Base-by-base conservation (phyloP, 148 eudicot species). In the Silene conica region DNA sequence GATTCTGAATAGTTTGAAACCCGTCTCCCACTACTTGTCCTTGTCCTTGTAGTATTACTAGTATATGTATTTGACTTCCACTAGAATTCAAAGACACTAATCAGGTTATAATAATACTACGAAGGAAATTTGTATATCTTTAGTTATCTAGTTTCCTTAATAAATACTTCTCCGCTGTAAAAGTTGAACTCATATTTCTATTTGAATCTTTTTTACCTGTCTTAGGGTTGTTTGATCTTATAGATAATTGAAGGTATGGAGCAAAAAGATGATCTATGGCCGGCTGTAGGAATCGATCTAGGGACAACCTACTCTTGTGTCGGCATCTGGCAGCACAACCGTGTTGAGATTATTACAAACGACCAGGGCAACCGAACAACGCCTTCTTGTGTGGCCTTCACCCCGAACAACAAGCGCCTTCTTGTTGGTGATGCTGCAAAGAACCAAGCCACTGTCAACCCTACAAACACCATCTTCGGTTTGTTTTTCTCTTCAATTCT, bases 281-380 rank as follows among this genome's bases (percentile, higher is more conserved):
- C 69, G 34, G 45, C 45, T 5, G 31, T 65, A 16, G 50, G 45
- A 45, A 68, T 68, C 71, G 31, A 68, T 68, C 55, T 68, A 2
- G 71, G 71, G 71, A 68, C 55, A 22, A 68, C 71, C 25, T 68
- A 68, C 71, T 43, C 71, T 20, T 68, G 71, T 50, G 55, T 68
- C 26, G 71, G 10, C 16, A 16, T 68, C 6, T 68, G 71, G 71
- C 10, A 64, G n/a, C 71, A 68, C 22, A 55, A 26, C 56, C 55
- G 55, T 68, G 71, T 68, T 11, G 71, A 68, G 71, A 68, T 68
- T 19, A 68, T 68, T 16, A 50, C 68, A 48, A 64, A 68, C 3
- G 26, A 68, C 16, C 71, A 43, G 71, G 57, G 71, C 0, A 25
- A 46, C 16, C 71, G 57, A 19, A 68, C 56, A 12, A 68, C 71